These are phyloP conservation scores for Cryptococcus sp. DNA, from an alignment of 1,284 basidiomycete genomes.

Conservation along the genomic window DNA sequence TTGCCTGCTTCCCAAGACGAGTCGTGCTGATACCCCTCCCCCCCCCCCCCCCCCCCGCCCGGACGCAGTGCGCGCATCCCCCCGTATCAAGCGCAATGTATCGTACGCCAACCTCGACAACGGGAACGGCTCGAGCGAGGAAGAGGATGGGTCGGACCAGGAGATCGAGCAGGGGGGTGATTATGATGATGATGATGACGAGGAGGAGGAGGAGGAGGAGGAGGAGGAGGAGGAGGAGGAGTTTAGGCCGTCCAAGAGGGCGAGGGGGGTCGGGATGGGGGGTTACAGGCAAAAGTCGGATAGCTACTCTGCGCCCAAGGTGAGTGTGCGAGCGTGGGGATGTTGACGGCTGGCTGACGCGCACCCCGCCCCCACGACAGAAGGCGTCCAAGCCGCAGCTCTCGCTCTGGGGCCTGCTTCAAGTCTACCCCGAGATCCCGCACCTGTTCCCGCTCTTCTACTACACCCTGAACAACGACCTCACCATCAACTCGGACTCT, in stretches of 20 bases:
- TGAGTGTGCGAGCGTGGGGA: conserved; percentile 7
- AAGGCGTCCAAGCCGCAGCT: conserved; percentile 20
- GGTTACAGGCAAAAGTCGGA: conserved; percentile 17
- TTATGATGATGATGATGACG: conserved; percentile 22
- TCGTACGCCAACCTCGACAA: conserved; percentile 43
- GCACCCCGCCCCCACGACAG: neutral
- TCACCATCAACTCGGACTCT: conserved; percentile 44
- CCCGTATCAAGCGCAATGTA: conserved; percentile 35
- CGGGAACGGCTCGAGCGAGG: conserved; percentile 21
- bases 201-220: conserved; percentile 37
- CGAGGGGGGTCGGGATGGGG: conserved; percentile 17
- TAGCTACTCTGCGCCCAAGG: conserved; percentile 15
- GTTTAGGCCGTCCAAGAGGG: conserved; percentile 33
- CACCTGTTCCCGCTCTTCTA: conserved; percentile 48
- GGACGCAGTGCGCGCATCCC: conserved; percentile 41
- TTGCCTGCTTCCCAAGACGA: neutral
- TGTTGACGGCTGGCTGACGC: neutral
- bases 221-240: conserved; percentile 37
- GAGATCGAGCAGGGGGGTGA: conserved; percentile 27
- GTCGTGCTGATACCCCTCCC: conserved; percentile 6
- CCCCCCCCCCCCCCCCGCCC: no score
- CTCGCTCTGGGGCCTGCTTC: conserved; percentile 38
- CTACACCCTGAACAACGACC: conserved; percentile 43
- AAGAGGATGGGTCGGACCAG: conserved; percentile 27
- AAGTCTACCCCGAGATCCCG: conserved; percentile 38